Conservation (phyloP, 2,329 filamentous ascomycete species). For the Trichoderma hamatum region DNA sequence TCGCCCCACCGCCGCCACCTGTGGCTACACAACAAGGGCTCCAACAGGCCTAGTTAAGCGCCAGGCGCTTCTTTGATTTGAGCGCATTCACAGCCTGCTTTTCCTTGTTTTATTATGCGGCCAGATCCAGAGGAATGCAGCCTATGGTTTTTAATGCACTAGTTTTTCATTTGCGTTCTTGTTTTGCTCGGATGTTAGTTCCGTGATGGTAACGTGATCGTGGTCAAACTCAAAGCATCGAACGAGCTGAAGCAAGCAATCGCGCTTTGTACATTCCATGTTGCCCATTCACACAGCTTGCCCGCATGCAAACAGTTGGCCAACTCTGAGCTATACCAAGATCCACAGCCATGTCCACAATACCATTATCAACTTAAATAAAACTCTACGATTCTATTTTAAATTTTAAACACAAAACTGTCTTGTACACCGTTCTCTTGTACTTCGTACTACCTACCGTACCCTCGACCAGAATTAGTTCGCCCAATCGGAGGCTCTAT, state of each 20-base stretch:
- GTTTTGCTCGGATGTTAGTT: background rate
- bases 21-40: constrained; percentile 6
- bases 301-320: background rate
- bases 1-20: constrained; percentile 28
- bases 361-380: background rate
- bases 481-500: constrained; percentile 9
- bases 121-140: background rate
- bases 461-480: background rate
- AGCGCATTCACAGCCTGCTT: background rate
- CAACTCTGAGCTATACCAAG: background rate
- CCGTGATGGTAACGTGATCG: background rate
- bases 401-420: background rate
- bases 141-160: background rate
- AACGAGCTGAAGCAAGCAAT: background rate
- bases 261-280: background rate
- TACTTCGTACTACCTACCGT: background rate
- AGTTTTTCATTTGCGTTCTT: background rate
- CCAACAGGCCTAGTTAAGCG: constrained; percentile 4
- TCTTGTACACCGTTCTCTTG: background rate
- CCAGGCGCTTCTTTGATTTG: constrained; percentile 7
- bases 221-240: background rate
- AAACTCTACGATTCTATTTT: background rate
- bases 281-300: background rate
- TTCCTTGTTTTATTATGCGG: background rate
- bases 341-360: background rate